Conservation (phyloP, 1,284 basidiomycete species). For the Irpex lacteus region DNA sequence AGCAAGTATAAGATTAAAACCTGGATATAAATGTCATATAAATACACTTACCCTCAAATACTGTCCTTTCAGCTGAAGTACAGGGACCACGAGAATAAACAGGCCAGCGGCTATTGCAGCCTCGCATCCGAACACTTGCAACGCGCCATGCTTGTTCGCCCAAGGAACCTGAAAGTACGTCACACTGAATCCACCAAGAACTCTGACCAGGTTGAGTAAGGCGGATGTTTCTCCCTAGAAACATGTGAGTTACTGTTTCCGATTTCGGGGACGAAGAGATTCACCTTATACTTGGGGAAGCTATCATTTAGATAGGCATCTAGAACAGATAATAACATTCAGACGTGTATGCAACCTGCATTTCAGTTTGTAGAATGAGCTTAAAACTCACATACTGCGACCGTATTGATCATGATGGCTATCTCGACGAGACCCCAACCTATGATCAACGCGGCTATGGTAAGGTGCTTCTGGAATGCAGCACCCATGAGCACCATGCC, state of each 20-base stretch:
- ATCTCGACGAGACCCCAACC: constrained; percentile 67
- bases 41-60: constrained; percentile 38
- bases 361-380: neutral
- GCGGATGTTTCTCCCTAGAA: constrained; percentile 54
- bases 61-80: constrained; percentile 45
- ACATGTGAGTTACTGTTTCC: too few relatives aligned
- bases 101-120: constrained; percentile 41
- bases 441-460: constrained; percentile 53
- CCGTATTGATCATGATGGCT: constrained; percentile 63
- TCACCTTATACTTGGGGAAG: constrained; percentile 46
- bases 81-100: constrained; percentile 49
- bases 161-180: constrained; percentile 64
- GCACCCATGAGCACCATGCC: constrained; percentile 64
- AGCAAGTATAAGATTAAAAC: too few relatives aligned
- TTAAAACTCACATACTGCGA: constrained; percentile 51
- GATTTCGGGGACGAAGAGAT: neutral
- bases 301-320: constrained; percentile 52
- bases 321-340: constrained; percentile 17
- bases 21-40: too few relatives aligned
- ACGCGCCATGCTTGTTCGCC: constrained; percentile 50
- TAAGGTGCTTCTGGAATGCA: constrained; percentile 54
- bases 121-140: constrained; percentile 52
- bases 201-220: constrained; percentile 56
- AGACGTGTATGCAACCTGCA: neutral
- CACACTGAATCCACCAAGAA: constrained; percentile 59